Evolutionary conservation across 495 filamentous ascomycete species (phyloP).

Genomic region (Emericellopsis terricola): DNA sequence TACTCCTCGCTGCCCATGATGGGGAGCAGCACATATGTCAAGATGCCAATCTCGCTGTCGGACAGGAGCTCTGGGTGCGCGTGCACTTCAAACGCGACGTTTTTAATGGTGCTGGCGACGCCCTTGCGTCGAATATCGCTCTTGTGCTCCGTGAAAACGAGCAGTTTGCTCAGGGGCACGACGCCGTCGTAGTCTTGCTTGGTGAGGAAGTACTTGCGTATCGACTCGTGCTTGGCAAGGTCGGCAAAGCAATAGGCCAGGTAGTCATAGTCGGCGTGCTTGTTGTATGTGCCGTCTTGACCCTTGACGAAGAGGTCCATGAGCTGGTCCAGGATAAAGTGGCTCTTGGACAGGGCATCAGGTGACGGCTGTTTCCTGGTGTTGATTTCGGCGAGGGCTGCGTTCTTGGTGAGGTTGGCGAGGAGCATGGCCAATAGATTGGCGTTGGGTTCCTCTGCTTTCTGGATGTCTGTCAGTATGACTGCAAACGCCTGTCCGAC

Average conservation of each 20-base stretch:
- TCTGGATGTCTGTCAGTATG: conserved; percentile 10
- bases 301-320: conserved; percentile 94
- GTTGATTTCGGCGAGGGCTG: conserved; percentile 50
- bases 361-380: conserved; percentile 43
- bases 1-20: conserved; percentile 41
- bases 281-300: conserved; percentile 62
- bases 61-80: conserved; percentile 51
- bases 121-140: conserved; percentile 67
- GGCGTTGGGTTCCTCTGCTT: conserved; percentile 46
- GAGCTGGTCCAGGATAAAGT: conserved; percentile 67
- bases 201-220: conserved; percentile 57
- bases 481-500: background rate
- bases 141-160: conserved; percentile 80
- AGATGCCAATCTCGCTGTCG: conserved; percentile 53
- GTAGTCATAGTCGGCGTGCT: conserved; percentile 78
- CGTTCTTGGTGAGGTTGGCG: conserved; percentile 74
- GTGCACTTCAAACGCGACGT: conserved; percentile 52
- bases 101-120: conserved; percentile 85
- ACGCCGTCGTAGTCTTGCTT: conserved; percentile 58
- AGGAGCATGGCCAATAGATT: conserved; percentile 81
- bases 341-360: conserved; percentile 42
- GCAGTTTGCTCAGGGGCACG: conserved; percentile 73
- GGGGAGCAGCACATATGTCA: conserved; percentile 71
- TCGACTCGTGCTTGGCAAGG: conserved; percentile 56
- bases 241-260: conserved; percentile 88